Evolutionary conservation across 768 basidiomycete genomes (phyloP).

Genomic region (Tulasnella sp.): DNA sequence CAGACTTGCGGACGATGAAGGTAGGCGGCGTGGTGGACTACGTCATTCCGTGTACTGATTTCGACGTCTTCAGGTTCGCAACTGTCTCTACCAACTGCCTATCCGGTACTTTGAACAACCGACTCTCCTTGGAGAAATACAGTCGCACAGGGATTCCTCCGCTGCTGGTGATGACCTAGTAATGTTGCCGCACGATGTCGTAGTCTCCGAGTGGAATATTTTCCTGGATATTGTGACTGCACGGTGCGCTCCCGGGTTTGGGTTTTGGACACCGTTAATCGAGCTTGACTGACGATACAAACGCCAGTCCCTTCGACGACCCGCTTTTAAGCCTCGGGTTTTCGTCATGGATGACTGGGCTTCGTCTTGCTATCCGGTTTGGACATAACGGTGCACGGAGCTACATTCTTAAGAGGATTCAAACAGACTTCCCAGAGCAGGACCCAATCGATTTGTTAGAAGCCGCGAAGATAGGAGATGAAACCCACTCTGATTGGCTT

Average conservation of each 20-base stretch:
- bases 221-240: not conserved
- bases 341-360: not conserved
- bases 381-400: not conserved
- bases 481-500: not conserved
- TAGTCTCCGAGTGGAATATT: not conserved
- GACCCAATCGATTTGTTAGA: not conserved
- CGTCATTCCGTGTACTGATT: not conserved
- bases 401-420: not conserved
- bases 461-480: not conserved
- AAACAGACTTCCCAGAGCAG: not conserved
- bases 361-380: not conserved
- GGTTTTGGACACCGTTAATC: not conserved
- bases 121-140: not conserved
- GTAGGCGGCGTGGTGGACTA: not conserved
- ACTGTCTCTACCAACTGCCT: not conserved
- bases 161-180: not conserved
- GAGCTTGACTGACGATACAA: not conserved
- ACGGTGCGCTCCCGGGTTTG: not conserved
- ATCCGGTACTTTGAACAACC: not conserved
- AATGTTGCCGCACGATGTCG: not conserved
- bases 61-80: not conserved
- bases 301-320: not conserved
- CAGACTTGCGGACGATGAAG: not conserved
- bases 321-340: not conserved
- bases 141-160: not conserved